A percentile compares a stretch with the other conserved stretches of the same genome.
These are phyloP conservation scores for Psidium guajava DNA, from an alignment of 345 rosid genomes.

Conservation along the genomic window DNA sequence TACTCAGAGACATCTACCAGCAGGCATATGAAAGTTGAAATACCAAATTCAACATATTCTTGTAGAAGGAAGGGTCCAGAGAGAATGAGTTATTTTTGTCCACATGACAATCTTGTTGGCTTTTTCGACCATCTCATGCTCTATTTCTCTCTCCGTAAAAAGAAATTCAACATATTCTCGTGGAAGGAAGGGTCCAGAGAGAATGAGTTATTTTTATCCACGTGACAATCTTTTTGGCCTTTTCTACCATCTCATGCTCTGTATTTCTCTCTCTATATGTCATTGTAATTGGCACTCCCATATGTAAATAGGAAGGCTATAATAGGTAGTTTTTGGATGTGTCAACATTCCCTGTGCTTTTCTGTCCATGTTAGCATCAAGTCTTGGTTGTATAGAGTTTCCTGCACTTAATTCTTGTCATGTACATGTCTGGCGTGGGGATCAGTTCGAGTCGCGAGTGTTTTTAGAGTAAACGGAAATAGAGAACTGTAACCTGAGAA, in stretches of 20 bases:
- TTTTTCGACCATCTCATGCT: background rate
- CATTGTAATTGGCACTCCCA: background rate
- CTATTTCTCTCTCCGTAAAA: background rate
- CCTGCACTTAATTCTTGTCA: background rate
- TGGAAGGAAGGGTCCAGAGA: background rate
- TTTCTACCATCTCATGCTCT: background rate
- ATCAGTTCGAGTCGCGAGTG: background rate
- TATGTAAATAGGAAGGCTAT: background rate
- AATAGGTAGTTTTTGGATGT: background rate
- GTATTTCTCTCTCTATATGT: background rate
- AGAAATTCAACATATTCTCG: background rate
- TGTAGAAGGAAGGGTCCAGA: background rate
- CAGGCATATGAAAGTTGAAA: background rate
- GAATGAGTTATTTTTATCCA: background rate
- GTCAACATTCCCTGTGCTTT: background rate
- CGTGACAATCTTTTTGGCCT: background rate
- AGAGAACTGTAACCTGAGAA: background rate
- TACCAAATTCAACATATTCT: background rate
- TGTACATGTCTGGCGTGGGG: background rate
- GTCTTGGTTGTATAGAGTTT: background rate
- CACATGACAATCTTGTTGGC: background rate
- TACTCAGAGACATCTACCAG: background rate
- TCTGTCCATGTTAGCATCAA: background rate
- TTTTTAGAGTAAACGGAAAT: background rate
- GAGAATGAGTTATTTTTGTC: background rate